Percentiles rank a stretch among this genome's conserved stretches.
These are phyloP conservation scores for Aspergillus homomorphus DNA, from an alignment of 495 filamentous ascomycete genomes.

Conservation along the genomic window DNA sequence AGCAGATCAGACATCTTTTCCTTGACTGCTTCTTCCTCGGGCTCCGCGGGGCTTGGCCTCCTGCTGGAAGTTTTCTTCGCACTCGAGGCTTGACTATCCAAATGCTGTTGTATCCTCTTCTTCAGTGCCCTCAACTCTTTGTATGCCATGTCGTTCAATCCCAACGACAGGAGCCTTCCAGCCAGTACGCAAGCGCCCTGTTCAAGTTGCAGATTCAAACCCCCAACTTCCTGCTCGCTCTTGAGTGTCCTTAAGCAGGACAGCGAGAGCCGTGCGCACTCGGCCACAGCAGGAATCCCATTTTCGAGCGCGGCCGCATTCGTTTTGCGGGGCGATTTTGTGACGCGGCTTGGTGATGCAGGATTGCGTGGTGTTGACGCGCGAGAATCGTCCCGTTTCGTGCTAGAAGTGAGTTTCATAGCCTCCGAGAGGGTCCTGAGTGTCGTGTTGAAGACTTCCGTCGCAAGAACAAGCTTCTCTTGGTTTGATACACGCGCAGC, in stretches of 20 bases:
- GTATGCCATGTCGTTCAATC: constrained; percentile 69
- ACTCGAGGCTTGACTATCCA: constrained; percentile 22
- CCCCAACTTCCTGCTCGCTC: constrained; percentile 38
- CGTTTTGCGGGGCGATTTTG: constrained; percentile 41
- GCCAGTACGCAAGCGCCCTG: constrained; percentile 76
- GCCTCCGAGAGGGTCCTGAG: constrained; percentile 73
- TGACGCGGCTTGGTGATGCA: constrained; percentile 50
- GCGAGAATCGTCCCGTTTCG: constrained; percentile 16
- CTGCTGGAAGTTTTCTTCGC: constrained; percentile 22
- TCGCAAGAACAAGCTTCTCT: constrained; percentile 69
- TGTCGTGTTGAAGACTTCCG: constrained; percentile 74
- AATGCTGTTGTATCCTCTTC: constrained; percentile 53
- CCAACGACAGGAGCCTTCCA: constrained; percentile 67
- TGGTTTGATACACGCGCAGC: constrained; percentile 47
- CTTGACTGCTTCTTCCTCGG: constrained; percentile 33
- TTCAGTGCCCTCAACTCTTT: constrained; percentile 71
- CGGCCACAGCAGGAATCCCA: constrained; percentile 49
- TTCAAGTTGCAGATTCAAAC: constrained; percentile 73
- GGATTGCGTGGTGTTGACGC: constrained; percentile 45
- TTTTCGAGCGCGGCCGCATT: constrained; percentile 27
- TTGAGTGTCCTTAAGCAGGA: constrained; percentile 63
- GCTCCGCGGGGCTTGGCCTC: constrained; percentile 14
- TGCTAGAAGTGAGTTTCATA: constrained; percentile 44
- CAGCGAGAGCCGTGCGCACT: constrained; percentile 76
- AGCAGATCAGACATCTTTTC: constrained; percentile 61